A percentile compares a stretch with the other conserved stretches of the same genome.
Conservation (phyloP, 306 rosid genomes). For the Hippophae rhamnoides region DNA sequence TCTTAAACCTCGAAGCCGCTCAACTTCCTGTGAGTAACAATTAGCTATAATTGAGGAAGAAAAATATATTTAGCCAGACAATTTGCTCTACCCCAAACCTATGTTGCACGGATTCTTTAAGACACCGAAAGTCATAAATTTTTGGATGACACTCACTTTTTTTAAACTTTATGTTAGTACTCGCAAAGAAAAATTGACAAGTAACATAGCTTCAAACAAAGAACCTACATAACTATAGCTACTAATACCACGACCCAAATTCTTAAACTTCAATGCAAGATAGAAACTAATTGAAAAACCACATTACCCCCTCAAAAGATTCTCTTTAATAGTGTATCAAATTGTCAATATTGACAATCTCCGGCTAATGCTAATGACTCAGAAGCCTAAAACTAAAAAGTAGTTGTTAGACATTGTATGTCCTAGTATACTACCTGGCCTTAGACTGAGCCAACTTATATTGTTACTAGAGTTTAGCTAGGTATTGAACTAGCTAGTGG, state of each 20-base stretch:
- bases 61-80: conserved; percentile 3
- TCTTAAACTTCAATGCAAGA: background rate
- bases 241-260: background rate
- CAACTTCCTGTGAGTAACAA: conserved; percentile 85
- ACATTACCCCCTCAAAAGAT: background rate
- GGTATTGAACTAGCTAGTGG: too few relatives aligned
- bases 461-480: too few relatives aligned
- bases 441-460: too few relatives aligned
- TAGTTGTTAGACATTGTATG: too few relatives aligned
- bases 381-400: background rate
- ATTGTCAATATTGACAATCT: background rate
- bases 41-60: conserved; percentile 55
- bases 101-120: too few relatives aligned
- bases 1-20: conserved; percentile 85
- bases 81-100: background rate
- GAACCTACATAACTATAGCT: background rate
- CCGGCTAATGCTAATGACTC: background rate
- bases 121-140: too few relatives aligned
- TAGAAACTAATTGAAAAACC: background rate
- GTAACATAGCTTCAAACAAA: too few relatives aligned
- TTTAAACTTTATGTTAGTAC: too few relatives aligned
- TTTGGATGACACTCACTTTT: too few relatives aligned
- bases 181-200: too few relatives aligned
- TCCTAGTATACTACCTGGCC: too few relatives aligned
- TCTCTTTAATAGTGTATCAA: background rate